A percentile compares a stretch with the other conserved stretches of the same genome.
Evolutionary conservation across 2,329 filamentous ascomycete genomes (phyloP).

Genomic region (Myrmaecium sp.): DNA sequence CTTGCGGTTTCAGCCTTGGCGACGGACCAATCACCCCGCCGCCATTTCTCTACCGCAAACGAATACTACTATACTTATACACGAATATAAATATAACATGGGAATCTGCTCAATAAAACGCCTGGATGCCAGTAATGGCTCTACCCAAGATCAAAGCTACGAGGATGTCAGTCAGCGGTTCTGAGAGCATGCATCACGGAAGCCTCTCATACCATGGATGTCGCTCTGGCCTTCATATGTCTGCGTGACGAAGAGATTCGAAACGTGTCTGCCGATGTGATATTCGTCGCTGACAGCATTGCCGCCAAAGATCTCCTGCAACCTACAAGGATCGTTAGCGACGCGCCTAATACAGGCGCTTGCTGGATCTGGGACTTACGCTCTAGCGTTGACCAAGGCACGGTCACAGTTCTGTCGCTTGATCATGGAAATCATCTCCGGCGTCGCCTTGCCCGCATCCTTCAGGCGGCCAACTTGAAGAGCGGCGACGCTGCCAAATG

Average conservation of each 20-base stretch:
- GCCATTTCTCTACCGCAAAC: too few relatives aligned
- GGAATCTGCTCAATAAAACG: constrained; percentile 65
- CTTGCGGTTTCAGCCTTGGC: too few relatives aligned
- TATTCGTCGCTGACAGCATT: constrained; percentile 99
- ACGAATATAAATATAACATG: too few relatives aligned
- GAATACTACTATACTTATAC: too few relatives aligned
- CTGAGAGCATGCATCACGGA: not conserved
- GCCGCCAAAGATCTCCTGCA: constrained; percentile 94
- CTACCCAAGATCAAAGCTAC: constrained; percentile 32
- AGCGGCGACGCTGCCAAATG: constrained; percentile 78
- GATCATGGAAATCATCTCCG: constrained; percentile 95
- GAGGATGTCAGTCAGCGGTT: constrained; percentile 2
- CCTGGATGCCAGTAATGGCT: constrained; percentile 51
- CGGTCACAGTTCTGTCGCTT: constrained; percentile 96
- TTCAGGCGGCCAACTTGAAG: constrained; percentile 86
- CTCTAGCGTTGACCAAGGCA: constrained; percentile 61
- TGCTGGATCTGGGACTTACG: constrained; percentile 22
- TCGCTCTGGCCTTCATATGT: constrained; percentile 98
- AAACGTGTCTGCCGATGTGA: constrained; percentile 81
- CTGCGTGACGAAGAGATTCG: constrained; percentile 92
- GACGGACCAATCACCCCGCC: too few relatives aligned
- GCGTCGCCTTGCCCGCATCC: constrained; percentile 71
- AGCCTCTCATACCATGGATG: constrained; percentile 71
- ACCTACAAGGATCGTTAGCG: constrained; percentile 21
- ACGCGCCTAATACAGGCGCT: not conserved